phyloP scores from a whole-genome alignment of 805 yeast species.

The Metschnikowia arizonensis region DNA sequence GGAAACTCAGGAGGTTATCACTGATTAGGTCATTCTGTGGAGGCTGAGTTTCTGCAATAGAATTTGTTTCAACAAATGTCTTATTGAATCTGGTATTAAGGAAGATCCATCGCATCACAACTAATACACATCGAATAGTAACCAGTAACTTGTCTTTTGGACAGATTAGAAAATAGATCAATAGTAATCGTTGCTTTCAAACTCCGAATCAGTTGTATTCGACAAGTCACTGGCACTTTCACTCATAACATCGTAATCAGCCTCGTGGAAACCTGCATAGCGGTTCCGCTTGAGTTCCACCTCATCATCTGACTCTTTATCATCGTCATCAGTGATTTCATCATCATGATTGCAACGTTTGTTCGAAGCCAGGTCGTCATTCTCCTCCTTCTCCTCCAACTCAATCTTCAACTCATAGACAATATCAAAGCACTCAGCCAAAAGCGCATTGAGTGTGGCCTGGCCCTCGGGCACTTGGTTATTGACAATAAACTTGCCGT shows the following conservation, averaged over 20 bases:
- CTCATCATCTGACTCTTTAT: conserved; percentile 39
- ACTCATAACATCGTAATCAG: conserved; percentile 41
- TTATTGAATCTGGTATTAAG: too few species aligned
- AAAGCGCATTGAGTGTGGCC: conserved; percentile 84
- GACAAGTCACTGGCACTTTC: conserved; percentile 30
- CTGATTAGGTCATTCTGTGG: too few species aligned
- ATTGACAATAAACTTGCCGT: conserved; percentile 88
- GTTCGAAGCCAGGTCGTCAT: conserved; percentile 13
- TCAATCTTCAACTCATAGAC: conserved; percentile 87
- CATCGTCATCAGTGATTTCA: conserved; percentile 19
- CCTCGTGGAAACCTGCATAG: conserved; percentile 42
- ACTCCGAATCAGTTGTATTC: conserved; percentile 29
- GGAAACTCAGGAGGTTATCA: too few species aligned
- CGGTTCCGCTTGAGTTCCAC: conserved; percentile 42
- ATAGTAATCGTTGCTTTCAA: conserved; percentile 43
- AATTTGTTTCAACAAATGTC: too few species aligned
- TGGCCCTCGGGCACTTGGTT: conserved; percentile 96
- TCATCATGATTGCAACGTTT: neutral
- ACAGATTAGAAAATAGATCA: too few species aligned
- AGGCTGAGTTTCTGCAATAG: too few species aligned
- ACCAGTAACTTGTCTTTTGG: too few species aligned
- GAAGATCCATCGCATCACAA: too few species aligned
- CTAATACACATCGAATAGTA: too few species aligned
- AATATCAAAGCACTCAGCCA: conserved; percentile 93
- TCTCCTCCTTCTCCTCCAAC: conserved; percentile 57